Base-by-base conservation (phyloP, 495 filamentous ascomycete species). In the Tetracladium marchalianum region DNA sequence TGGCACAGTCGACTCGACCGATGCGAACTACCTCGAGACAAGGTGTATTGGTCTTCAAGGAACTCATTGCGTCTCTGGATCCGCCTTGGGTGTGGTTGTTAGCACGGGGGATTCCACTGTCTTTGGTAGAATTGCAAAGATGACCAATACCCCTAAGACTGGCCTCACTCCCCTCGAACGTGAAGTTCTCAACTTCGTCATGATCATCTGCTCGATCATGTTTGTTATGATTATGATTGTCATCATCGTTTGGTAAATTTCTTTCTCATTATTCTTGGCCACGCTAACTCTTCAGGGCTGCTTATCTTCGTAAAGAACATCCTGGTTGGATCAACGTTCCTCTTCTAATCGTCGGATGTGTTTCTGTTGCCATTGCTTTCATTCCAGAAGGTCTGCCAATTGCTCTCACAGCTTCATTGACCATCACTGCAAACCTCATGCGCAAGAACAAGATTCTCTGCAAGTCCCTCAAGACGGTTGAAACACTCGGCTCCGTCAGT, bases 11-110 rank as follows among this genome's bases (percentile, higher is more conserved):
- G 71, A 85, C 4, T 67, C 62, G 7, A 82, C 77, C 0, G 80
- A 86, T 41, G 62, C 68, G 17, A 87, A 87, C 58, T 87, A 84
- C 53, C 74, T 89, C 24, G 84, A 87, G 57, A 84, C 82, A 15
- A 71, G 71, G 17, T 82, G 78, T 50, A 81, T 87, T 38, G 83
- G 80, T n/a, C 59, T 89, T 17, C 79, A 82, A 65, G 82, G 84
- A 27, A 85, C 80, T 1, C 72, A 78, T 43, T 83, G 81, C 45
- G 74, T 80, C 5, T 78, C 75, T 17, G 84, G 82, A 1, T 80
- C 66, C 45, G 78, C 70, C n/a, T 63, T 68, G 12, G 84, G 80
- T 7, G 55, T 86, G 5, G 76, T 84, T 5, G 77, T 87, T 2
- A 63, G 73, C 0, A 80, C 73, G 8, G 57, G 54, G 27, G 51